Percentiles rank a stretch among this genome's conserved stretches.
phyloP scores from a whole-genome alignment of 768 basidiomycete species.

The Tricholoma furcatifolium region DNA sequence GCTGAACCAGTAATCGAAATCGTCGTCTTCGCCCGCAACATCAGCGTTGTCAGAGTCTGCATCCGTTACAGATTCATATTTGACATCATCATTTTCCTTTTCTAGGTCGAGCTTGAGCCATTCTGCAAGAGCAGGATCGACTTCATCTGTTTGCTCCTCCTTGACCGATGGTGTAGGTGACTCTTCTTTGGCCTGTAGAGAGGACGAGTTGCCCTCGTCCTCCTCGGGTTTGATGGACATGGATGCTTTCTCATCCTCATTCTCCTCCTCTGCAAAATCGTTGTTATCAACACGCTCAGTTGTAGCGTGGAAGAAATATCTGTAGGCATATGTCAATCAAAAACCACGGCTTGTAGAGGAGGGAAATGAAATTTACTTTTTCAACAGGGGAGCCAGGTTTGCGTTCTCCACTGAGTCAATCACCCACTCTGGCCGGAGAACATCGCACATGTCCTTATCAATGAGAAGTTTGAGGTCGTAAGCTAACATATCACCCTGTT shows the following conservation, averaged over 20 bases:
- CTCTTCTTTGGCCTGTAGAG: slow-evolving; percentile 1
- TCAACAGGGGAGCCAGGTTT: slow-evolving; percentile 56
- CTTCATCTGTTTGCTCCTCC: slow-evolving; percentile 23
- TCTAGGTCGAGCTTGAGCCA: slow-evolving; percentile 57
- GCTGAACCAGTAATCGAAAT: slow-evolving; percentile 40
- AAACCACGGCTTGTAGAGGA: neutral
- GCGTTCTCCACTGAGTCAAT: slow-evolving; percentile 67
- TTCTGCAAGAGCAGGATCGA: slow-evolving; percentile 52
- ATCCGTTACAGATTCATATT: slow-evolving; percentile 58
- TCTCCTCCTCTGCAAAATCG: slow-evolving; percentile 46
- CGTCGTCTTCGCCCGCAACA: slow-evolving; percentile 35
- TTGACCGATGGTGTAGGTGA: slow-evolving; percentile 7
- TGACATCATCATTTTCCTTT: slow-evolving; percentile 19
- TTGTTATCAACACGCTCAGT: slow-evolving; percentile 42
- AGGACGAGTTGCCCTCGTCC: neutral
- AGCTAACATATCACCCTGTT: slow-evolving; percentile 35
- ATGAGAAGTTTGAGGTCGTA: slow-evolving; percentile 72
- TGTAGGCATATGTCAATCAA: slow-evolving; percentile 22
- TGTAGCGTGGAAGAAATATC: slow-evolving; percentile 81
- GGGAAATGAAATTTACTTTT: slow-evolving; percentile 47
- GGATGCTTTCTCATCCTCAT: slow-evolving; percentile 18
- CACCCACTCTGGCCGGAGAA: slow-evolving; percentile 83
- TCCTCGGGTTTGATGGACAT: slow-evolving; percentile 7
- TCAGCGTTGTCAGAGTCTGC: slow-evolving; percentile 70
- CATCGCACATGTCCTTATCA: slow-evolving; percentile 66